Base-by-base conservation (phyloP, 495 filamentous ascomycete genomes). In the Podospora australis region DNA sequence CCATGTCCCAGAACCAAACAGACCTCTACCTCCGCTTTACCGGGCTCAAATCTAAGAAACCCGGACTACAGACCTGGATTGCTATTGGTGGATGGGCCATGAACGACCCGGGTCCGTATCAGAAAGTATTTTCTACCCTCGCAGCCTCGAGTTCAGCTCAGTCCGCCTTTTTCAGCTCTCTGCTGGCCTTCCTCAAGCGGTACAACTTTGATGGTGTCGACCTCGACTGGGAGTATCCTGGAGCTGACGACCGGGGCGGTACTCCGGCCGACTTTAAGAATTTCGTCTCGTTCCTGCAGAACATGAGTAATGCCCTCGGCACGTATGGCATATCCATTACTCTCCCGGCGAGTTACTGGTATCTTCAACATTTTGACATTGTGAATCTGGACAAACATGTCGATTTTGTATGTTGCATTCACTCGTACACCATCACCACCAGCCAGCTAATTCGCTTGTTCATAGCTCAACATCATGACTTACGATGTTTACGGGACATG, bases 211-310 rank as follows among this genome's bases (percentile, higher is more conserved):
- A 30, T 41, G 80, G 78, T 1, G 57, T 78, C 1, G 77, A 81
- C 51, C 38, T 81, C 13, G 77, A 79, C 50, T 80, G 77, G 50
- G 50, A 77, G 23, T 77, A 77, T 54, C 71, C 72, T 3, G 64
- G 20, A 0, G 56, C 66, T 4, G 26, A 42, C 13, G 70, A 75
- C 16, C 59, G 66, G 13, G 48, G 56, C 17, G 70, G 71, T 6
- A 29, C 48, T 4, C 23, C 38, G 3, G 64, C 42, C 24, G 72
- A 77, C 52, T 61, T 42, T 13, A 54, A 39, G 1, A 75, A 75
- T 44, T 71, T 56, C 45, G 26, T 30, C n/a, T n/a, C n/a, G n/a
- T n/a, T n/a, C n/a, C n/a, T n/a, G n/a, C n/a, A n/a, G n/a, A n/a
- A n/a, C n/a, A n/a, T n/a, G n/a, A n/a, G n/a, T n/a, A n/a, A n/a